Percentiles rank a stretch among this genome's conserved stretches.
Conservation (phyloP, 176 grass and related monocot species). For the Eremochloa ophiuroides region DNA sequence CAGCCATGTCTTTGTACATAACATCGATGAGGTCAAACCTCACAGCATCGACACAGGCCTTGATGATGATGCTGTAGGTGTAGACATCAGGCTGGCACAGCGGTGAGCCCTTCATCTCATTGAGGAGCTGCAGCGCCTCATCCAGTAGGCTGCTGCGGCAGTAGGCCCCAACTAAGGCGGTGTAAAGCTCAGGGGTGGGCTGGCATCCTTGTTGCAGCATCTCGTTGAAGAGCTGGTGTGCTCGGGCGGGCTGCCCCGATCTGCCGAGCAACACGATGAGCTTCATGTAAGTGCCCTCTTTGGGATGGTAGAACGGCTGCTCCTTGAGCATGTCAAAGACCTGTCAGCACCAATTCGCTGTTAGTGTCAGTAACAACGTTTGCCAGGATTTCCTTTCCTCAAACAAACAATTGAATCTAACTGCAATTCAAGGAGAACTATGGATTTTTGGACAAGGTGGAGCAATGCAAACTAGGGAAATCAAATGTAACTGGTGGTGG, state of each 20-base stretch:
- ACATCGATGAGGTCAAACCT: slow-evolving; percentile 65
- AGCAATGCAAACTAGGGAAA: background rate
- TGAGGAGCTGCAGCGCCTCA: slow-evolving; percentile 57
- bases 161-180: slow-evolving; percentile 69
- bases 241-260: slow-evolving; percentile 70
- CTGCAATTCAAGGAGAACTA: background rate
- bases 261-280: slow-evolving; percentile 62
- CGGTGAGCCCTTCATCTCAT: slow-evolving; percentile 61
- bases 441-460: background rate
- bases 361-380: background rate
- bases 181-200: slow-evolving; percentile 67
- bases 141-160: slow-evolving; percentile 57
- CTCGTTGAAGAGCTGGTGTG: slow-evolving; percentile 54
- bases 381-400: background rate
- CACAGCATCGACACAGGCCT: slow-evolving; percentile 54
- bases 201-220: slow-evolving; percentile 64
- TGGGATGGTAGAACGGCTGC: slow-evolving; percentile 79
- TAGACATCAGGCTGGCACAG: slow-evolving; percentile 88
- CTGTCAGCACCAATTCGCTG: slow-evolving; percentile 8
- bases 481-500: background rate
- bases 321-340: slow-evolving; percentile 83
- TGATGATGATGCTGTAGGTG: slow-evolving; percentile 85
- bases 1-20: slow-evolving; percentile 74
- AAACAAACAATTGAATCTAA: background rate
- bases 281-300: slow-evolving; percentile 88